phyloP scores from a whole-genome alignment of 208 protist species.

The Herpetomonas samuelpessoai region DNA sequence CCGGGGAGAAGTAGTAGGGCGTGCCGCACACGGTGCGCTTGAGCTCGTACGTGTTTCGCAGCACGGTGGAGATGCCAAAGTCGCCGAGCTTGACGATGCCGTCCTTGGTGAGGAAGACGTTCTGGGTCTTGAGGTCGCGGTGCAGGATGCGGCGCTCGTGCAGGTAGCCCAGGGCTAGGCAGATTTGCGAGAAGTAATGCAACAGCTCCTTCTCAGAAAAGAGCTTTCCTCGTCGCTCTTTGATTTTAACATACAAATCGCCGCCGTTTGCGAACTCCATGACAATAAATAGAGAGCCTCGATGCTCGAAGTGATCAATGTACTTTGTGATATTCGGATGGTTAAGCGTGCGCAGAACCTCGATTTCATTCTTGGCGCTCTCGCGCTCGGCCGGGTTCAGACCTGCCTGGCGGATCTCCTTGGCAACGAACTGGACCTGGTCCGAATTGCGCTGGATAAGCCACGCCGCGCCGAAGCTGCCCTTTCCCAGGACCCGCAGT shows the following conservation, averaged over 20 bases:
- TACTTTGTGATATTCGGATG: slow-evolving; percentile 93
- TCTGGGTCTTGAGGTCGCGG: slow-evolving; percentile 90
- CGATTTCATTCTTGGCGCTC: slow-evolving; percentile 87
- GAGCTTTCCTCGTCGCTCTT: slow-evolving; percentile 56
- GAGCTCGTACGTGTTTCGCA: slow-evolving; percentile 89
- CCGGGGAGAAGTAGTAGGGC: slow-evolving; percentile 95
- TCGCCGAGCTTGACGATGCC: slow-evolving; percentile 89
- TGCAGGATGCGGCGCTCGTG: slow-evolving; percentile 88
- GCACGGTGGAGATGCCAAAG: slow-evolving; percentile 91
- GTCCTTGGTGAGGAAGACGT: slow-evolving; percentile 86
- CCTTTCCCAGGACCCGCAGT: slow-evolving; percentile 88
- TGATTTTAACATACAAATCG: slow-evolving; percentile 84
- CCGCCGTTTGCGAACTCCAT: slow-evolving; percentile 94
- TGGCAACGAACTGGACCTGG: slow-evolving; percentile 82
- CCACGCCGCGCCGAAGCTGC: slow-evolving; percentile 89
- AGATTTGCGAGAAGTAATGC: slow-evolving; percentile 85
- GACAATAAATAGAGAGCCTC: slow-evolving; percentile 84
- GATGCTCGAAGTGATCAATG: slow-evolving; percentile 82
- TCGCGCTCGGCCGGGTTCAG: slow-evolving; percentile 81
- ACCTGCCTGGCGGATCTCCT: slow-evolving; percentile 76
- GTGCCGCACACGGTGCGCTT: slow-evolving; percentile 93
- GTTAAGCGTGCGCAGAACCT: slow-evolving; percentile 79
- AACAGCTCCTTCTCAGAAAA: slow-evolving; percentile 81
- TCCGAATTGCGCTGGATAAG: slow-evolving; percentile 85
- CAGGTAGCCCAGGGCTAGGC: slow-evolving; percentile 76